These are phyloP conservation scores for Daedalea quercina DNA, from an alignment of 768 basidiomycete species.

Conservation along the genomic window DNA sequence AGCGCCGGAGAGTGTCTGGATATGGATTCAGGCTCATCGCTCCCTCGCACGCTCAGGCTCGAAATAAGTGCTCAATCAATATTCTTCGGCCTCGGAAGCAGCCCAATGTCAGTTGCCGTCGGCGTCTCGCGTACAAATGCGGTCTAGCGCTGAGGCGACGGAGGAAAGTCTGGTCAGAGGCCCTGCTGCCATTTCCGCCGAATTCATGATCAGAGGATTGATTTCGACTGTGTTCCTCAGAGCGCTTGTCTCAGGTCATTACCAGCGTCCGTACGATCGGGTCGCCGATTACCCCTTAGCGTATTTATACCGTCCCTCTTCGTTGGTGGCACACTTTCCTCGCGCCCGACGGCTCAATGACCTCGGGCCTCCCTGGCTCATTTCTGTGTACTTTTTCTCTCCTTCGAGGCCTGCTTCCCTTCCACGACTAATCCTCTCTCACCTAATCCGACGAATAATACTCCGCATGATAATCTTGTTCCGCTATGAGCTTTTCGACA, in stretches of 20 bases:
- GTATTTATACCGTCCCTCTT: slow-evolving; percentile 12
- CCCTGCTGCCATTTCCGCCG: slow-evolving; percentile 1
- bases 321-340: not conserved
- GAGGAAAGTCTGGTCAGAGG: not conserved
- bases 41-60: too few species aligned
- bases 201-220: slow-evolving; percentile 16
- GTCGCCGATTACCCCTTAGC: slow-evolving; percentile 13
- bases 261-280: slow-evolving; percentile 18
- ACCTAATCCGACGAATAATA: slow-evolving; percentile 12
- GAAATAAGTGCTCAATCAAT: too few species aligned
- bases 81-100: too few species aligned
- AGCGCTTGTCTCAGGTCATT: slow-evolving; percentile 15
- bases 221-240: slow-evolving; percentile 18
- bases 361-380: slow-evolving; percentile 18
- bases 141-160: not conserved
- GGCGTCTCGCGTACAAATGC: not conserved
- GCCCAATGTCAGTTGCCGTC: not conserved
- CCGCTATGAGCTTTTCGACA: slow-evolving; percentile 1
- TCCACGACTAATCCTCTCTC: slow-evolving; percentile 18
- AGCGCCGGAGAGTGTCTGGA: not conserved
- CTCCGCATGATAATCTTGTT: slow-evolving; percentile 10
- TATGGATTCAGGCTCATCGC: not conserved
- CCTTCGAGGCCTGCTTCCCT: slow-evolving; percentile 16
- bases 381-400: slow-evolving; percentile 21
- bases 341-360: slow-evolving; percentile 12